phyloP scores from a whole-genome alignment of 345 rosid genomes.

The Salix koriyanagi region DNA sequence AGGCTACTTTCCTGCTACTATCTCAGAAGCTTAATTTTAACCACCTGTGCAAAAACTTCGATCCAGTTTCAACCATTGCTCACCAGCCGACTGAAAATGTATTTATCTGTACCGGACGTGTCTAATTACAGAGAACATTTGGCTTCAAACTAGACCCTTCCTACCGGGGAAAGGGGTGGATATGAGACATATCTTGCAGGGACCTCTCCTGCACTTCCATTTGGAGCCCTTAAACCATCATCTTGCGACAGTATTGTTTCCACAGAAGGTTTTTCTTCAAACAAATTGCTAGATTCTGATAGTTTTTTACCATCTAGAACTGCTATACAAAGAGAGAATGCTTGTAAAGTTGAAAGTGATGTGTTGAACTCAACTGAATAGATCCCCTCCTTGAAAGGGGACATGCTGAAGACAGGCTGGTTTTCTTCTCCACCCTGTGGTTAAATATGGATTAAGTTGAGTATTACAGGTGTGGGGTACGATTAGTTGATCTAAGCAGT shows the following conservation, averaged over 20 bases:
- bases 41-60: not conserved
- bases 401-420: constrained; percentile 55
- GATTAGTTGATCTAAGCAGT: not conserved
- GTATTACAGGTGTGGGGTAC: not conserved
- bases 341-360: constrained; percentile 64
- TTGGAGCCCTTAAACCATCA: constrained; percentile 26
- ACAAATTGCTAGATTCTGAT: constrained; percentile 7
- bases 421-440: constrained; percentile 58
- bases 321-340: constrained; percentile 77
- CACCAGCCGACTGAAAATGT: constrained; percentile 10
- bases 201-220: constrained; percentile 33
- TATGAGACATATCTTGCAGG: constrained; percentile 53
- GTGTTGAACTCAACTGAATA: constrained; percentile 82
- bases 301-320: constrained; percentile 51
- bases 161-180: constrained; percentile 74
- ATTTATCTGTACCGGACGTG: constrained; percentile 11
- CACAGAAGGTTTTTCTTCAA: constrained; percentile 10
- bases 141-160: constrained; percentile 48
- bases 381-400: constrained; percentile 67
- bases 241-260: constrained; percentile 7
- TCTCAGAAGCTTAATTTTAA: constrained; percentile 1
- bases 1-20: not conserved
- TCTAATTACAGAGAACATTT: constrained; percentile 23
- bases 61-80: constrained; percentile 9
- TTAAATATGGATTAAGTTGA: constrained; percentile 4